Percentiles rank a stretch among this genome's conserved stretches.
Evolutionary conservation across 2,329 filamentous ascomycete species (phyloP).

Genomic region (Aspergillus aculeatinus): DNA sequence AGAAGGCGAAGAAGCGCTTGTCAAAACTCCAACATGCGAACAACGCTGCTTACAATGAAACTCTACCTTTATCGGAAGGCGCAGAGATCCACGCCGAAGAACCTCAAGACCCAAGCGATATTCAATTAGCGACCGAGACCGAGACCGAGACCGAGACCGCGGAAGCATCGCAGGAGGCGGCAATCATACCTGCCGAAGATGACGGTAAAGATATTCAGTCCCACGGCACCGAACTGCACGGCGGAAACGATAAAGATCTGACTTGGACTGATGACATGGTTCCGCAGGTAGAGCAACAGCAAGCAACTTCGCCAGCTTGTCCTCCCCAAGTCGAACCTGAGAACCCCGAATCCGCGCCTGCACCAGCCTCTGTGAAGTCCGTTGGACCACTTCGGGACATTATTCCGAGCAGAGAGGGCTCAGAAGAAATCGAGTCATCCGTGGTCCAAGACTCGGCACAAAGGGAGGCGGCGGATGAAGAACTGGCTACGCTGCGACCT

Average conservation of each 20-base stretch:
- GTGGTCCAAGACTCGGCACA: constrained; percentile 8
- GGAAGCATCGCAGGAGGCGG: constrained; percentile 28
- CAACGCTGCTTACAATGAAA: constrained; percentile 18
- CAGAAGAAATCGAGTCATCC: constrained; percentile 4
- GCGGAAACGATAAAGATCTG: constrained; percentile 38
- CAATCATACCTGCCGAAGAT: constrained; percentile 38
- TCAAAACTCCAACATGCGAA: constrained; percentile 31
- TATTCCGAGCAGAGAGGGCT: constrained; percentile 6
- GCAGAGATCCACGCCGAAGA: constrained; percentile 8
- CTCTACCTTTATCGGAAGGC: neutral
- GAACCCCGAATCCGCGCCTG: constrained; percentile 16
- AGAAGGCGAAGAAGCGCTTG: constrained; percentile 46
- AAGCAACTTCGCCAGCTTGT: constrained; percentile 35
- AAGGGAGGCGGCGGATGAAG: constrained; percentile 2
- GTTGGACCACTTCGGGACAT: constrained; percentile 15
- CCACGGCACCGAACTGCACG: constrained; percentile 40
- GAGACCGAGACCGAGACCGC: constrained; percentile 20
- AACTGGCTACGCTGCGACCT: neutral
- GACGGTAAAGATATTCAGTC: constrained; percentile 49
- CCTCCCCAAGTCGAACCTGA: constrained; percentile 34
- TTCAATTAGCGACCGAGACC: constrained; percentile 15
- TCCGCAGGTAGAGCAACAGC: constrained; percentile 45
- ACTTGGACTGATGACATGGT: constrained; percentile 47
- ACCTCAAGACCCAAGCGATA: constrained; percentile 19
- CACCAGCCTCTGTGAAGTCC: constrained; percentile 14